A percentile compares a stretch with the other conserved stretches of the same genome.
Evolutionary conservation across 495 filamentous ascomycete genomes (phyloP).

Genomic region (Articulospora tetracladia): DNA sequence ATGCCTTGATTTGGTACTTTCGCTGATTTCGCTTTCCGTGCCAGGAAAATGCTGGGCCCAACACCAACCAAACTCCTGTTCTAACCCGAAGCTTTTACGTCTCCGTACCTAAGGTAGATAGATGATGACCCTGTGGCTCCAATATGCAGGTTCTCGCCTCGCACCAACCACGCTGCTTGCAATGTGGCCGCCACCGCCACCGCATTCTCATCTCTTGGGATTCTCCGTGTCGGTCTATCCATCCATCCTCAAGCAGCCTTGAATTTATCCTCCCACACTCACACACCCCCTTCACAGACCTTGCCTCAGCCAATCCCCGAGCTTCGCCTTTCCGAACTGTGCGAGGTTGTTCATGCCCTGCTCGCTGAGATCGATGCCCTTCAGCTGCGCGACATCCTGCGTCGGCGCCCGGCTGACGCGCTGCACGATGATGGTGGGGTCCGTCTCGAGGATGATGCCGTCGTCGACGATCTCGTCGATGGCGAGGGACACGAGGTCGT

Average conservation of each 20-base stretch:
- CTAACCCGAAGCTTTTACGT: slow-evolving; percentile 8
- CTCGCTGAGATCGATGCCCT: slow-evolving; percentile 92
- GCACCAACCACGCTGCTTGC: too few relatives aligned
- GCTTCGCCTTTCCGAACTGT: slow-evolving; percentile 89
- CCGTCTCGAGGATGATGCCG: slow-evolving; percentile 94
- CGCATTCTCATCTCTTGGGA: too few relatives aligned
- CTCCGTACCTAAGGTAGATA: background rate
- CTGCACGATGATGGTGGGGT: slow-evolving; percentile 86
- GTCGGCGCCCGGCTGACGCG: slow-evolving; percentile 88
- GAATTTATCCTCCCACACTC: background rate
- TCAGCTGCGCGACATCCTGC: slow-evolving; percentile 82
- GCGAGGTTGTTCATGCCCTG: slow-evolving; percentile 94
- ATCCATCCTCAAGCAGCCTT: too few relatives aligned
- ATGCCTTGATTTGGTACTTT: slow-evolving; percentile 1
- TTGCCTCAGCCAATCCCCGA: slow-evolving; percentile 89
- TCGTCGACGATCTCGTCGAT: slow-evolving; percentile 97
- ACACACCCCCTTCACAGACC: slow-evolving; percentile 19
- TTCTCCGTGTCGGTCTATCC: too few relatives aligned
- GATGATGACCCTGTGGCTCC: background rate
- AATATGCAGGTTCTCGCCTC: background rate
- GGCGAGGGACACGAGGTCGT: slow-evolving; percentile 85
- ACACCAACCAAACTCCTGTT: slow-evolving; percentile 9
- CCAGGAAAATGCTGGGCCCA: slow-evolving; percentile 14
- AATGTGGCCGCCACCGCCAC: too few relatives aligned
- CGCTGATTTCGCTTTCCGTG: slow-evolving; percentile 3